Conservation (phyloP, 2,329 filamentous ascomycete species). For the Didymella sp. region DNA sequence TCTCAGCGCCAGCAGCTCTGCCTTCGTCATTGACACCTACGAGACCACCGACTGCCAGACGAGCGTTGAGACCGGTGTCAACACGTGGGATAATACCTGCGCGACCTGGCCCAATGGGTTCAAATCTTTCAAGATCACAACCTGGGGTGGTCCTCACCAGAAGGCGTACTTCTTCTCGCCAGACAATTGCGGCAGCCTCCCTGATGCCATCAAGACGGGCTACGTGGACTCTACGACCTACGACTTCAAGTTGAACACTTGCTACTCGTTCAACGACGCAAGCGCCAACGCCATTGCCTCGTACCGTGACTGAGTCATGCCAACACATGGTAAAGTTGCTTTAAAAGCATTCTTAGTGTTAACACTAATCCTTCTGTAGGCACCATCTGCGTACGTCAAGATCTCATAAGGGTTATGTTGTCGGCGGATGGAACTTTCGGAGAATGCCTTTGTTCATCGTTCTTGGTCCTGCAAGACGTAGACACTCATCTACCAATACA, state of each 20-base stretch:
- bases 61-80: background rate
- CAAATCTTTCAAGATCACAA: background rate
- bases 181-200: background rate
- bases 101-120: background rate
- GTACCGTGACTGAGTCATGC: background rate
- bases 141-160: background rate
- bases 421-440: no score
- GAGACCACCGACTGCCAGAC: background rate
- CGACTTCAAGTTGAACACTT: background rate
- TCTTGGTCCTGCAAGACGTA: no score
- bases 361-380: background rate
- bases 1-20: background rate
- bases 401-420: no score
- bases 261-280: background rate
- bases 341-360: background rate
- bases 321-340: background rate
- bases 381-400: no score
- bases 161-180: background rate
- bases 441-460: no score
- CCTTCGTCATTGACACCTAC: background rate
- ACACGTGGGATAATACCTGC: background rate
- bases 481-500: no score
- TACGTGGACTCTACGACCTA: background rate
- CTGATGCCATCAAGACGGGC: background rate
- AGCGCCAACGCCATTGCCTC: background rate